Conservation (phyloP, 352 stramenopile species). For the Stramenopiles sp. region DNA sequence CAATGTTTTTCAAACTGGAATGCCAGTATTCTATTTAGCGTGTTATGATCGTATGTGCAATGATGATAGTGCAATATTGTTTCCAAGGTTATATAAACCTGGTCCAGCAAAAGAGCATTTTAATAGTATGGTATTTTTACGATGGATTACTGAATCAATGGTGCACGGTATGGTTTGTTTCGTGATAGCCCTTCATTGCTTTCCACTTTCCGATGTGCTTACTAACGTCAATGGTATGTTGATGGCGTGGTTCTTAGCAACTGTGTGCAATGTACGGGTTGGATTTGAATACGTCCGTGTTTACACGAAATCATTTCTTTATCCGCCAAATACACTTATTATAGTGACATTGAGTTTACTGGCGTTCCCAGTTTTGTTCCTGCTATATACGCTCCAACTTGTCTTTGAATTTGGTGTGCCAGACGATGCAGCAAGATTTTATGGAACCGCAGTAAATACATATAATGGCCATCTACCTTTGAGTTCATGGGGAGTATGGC, state of each 20-base stretch:
- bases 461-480: too few species aligned
- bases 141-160: not conserved
- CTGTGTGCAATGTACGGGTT: not conserved
- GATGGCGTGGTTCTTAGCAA: not conserved
- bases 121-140: not conserved
- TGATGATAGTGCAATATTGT: not conserved
- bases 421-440: not conserved
- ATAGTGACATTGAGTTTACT: not conserved
- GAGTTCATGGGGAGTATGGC: too few species aligned
- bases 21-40: not conserved
- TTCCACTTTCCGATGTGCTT: not conserved
- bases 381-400: not conserved
- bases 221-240: not conserved
- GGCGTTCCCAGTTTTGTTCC: not conserved
- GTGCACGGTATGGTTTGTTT: not conserved
- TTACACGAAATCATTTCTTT: not conserved
- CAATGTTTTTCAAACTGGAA: not conserved
- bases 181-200: not conserved
- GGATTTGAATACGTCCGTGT: not conserved
- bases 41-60: not conserved
- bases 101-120: not conserved
- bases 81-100: conserved; percentile 1
- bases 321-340: not conserved
- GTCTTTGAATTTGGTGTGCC: not conserved
- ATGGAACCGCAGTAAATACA: not conserved